Evolutionary conservation across 2,329 filamentous ascomycete species (phyloP), one percentile per base, ranked within the genome.

Genomic region (Diaporthe nobilis): DNA sequence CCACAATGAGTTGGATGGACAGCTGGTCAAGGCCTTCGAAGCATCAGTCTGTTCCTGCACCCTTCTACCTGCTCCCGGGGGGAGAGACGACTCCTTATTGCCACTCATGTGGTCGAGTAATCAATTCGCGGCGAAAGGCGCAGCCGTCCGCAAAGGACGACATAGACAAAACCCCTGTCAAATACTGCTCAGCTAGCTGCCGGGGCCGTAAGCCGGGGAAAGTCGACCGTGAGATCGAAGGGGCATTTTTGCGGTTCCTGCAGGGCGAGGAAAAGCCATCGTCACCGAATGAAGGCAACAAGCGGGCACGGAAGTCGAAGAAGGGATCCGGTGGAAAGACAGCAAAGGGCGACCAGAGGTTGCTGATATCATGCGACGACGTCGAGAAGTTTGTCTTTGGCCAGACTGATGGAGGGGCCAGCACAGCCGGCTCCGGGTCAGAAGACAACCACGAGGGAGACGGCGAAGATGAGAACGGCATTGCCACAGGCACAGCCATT

Each of bases 141-240:
- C 58, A 75, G 12, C 44, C 47, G 12, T 58, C 55, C 3, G 17
- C 55, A 3, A 39, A 58, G 12, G 75, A 74, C 22, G 28, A 55
- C 42, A 17, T 22, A 9, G 31, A 51, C 57, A 79, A 81, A 47
- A 78, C 78, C 81, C 57, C 70, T 22, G 74, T 86, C 44, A 91
- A 90, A 77, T 92, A 91, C 83, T 92, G 90, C 82, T 92, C 90
- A 0, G 83, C 86, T 61, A 83, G 87, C 51, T 92, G 90, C 78
- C 85, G 89, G 28, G 85, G 84, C 47, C 85, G 85, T 51, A 91
- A 90, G 79, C 88, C 88, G 0, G 84, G 86, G 0, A 83, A 83
- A 10, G 76, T 86, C 20, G 90, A 91, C 78, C 84, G 85, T 3
- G 86, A 86, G 74, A 90, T 92, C 58, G 90, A 92, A 80, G 81